Conservation (phyloP, 2,329 filamentous ascomycete species). For the Botrytis elliptica region DNA sequence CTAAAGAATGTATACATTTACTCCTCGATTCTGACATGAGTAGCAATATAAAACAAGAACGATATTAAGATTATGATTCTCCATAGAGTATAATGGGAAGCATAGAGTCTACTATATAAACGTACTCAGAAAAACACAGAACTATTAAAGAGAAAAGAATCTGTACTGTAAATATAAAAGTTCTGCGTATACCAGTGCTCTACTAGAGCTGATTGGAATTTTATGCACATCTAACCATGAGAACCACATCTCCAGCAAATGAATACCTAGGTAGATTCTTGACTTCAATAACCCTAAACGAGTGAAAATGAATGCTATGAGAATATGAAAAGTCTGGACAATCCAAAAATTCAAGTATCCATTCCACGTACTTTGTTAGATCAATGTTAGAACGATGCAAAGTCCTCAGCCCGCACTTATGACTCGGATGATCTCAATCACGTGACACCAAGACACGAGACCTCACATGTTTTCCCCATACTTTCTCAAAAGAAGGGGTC, state of each 20-base stretch:
- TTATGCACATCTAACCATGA: too few species aligned
- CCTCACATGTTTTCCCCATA: constrained; percentile 18
- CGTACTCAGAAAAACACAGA: rapidly evolving
- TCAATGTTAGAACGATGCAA: neutral
- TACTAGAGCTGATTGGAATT: too few species aligned
- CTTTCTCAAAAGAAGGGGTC: constrained; percentile 12
- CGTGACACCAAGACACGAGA: neutral
- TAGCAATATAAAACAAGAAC: neutral
- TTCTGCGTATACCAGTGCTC: too few species aligned
- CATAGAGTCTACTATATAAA: rapidly evolving
- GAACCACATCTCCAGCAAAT: neutral
- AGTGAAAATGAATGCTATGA: neutral
- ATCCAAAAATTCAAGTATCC: too few species aligned
- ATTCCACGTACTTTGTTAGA: too few species aligned
- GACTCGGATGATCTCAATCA: neutral
- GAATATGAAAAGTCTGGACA: rapidly evolving
- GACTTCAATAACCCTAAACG: neutral
- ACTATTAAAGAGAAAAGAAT: neutral
- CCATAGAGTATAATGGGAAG: neutral
- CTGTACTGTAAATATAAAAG: too few species aligned
- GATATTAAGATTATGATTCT: neutral
- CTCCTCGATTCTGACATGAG: neutral
- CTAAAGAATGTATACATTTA: neutral
- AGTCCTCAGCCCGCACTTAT: neutral
- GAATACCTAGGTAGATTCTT: neutral